Evolutionary conservation across 2,329 filamentous ascomycete genomes (phyloP), one percentile per base, ranked within the genome.

Genomic region (Macrophomina phaseolina): DNA sequence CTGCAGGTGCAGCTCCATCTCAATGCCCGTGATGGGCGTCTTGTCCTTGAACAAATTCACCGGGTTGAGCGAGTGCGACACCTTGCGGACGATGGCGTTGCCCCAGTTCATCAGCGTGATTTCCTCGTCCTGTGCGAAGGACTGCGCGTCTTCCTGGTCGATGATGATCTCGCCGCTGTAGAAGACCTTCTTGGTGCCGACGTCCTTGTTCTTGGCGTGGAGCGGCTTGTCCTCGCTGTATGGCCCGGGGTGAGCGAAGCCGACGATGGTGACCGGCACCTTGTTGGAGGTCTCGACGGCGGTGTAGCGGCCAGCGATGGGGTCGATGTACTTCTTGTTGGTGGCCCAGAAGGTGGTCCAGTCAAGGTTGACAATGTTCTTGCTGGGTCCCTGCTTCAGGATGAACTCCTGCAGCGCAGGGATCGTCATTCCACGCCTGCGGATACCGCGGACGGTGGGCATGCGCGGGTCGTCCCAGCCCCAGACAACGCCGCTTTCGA

Each of bases 71-170:
- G 84, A 79, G 82, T 87, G 76, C 18, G 73, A 76, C 69, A 92
- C 87, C 68, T 89, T 87, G 65, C 89, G 87, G 30, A 95, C 91
- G 71, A 93, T 87, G 12, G 91, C 92, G 74, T 97, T 96, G 72
- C 94, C 95, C 94, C 94, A 98, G 78, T 91, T 91, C 94, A 97
- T 97, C 49, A 97, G 85, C 0, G 94, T 97, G 73, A 98, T 92
- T 79, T 97, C 94, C 82, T 98, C 94, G 75, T 90, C 89, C 68
- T 90, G 85, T 73, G 88, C 90, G 81, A 97, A 96, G 32, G 86
- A 86, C 77, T 90, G 90, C 69, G 90, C 92, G 73, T 98, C 94
- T 53, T 86, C 91, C 80, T 97, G 94, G 76, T 97, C 94, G 63
- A 98, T 82, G 68, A 95, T 83, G 70, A 97, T 84, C 69, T 89